Evolutionary conservation across 1,284 basidiomycete species (phyloP).

Genomic region (Naganishia sp.): DNA sequence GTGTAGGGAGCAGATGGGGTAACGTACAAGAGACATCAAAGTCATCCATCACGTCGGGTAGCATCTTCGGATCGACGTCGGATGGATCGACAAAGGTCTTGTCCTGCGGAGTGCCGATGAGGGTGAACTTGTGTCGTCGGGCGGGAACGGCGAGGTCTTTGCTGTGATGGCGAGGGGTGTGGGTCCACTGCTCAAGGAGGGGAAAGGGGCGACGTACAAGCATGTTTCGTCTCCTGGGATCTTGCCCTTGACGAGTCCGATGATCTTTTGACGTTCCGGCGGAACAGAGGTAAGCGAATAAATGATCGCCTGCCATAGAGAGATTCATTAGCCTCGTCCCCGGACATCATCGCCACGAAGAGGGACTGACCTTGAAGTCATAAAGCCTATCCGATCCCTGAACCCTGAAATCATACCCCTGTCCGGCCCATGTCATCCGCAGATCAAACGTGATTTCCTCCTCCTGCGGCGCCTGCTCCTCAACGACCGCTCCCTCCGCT

Average conservation of each 20-base stretch:
- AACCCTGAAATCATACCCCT: constrained; percentile 43
- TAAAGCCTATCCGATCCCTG: constrained; percentile 49
- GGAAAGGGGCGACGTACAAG: constrained; percentile 54
- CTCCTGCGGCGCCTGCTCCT: constrained; percentile 7
- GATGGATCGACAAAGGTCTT: constrained; percentile 77
- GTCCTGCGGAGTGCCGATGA: constrained; percentile 79
- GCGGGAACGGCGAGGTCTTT: constrained; percentile 61
- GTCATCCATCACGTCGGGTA: constrained; percentile 61
- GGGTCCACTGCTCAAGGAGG: neutral
- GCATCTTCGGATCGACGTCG: constrained; percentile 44
- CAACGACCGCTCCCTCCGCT: neutral
- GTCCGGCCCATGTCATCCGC: constrained; percentile 49
- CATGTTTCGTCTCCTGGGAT: constrained; percentile 70
- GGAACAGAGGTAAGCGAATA: constrained; percentile 76
- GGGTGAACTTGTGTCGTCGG: constrained; percentile 68
- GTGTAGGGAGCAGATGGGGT: neutral
- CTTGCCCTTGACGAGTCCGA: constrained; percentile 67
- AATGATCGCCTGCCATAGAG: constrained; percentile 51
- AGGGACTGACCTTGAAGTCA: constrained; percentile 41
- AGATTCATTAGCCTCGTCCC: neutral
- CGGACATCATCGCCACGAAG: neutral
- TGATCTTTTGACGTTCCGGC: constrained; percentile 81
- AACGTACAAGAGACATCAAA: constrained; percentile 66
- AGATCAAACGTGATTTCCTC: constrained; percentile 43
- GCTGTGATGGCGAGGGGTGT: constrained; percentile 40